Evolutionary conservation across 129 eudicot species (phyloP).

Genomic region (Helianthus tuberosus): DNA sequence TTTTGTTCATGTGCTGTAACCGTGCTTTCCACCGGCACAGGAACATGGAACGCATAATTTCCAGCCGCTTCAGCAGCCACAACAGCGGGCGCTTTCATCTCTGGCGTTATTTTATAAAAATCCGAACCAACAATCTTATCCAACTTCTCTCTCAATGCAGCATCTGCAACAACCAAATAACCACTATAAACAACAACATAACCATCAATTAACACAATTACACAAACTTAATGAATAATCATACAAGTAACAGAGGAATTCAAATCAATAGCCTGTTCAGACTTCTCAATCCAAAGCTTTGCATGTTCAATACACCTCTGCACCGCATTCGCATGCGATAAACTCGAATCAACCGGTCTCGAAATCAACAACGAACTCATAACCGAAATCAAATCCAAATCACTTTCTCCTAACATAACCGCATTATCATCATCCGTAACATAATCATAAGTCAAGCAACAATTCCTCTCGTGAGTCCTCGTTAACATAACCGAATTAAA

Average conservation of each 20-base stretch:
- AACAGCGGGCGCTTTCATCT: conserved; percentile 72
- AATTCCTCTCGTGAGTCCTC: conserved; percentile 79
- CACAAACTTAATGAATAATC: not conserved
- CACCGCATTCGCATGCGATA: conserved; percentile 72
- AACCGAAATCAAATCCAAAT: conserved; percentile 70
- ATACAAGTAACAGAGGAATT: conserved; percentile 62
- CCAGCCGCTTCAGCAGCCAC: conserved; percentile 83
- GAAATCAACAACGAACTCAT: conserved; percentile 64
- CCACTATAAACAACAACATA: not conserved
- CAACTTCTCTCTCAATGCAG: conserved; percentile 64
- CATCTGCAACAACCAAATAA: not conserved
- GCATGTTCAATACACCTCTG: conserved; percentile 67
- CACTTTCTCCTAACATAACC: conserved; percentile 63
- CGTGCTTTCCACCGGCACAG: conserved; percentile 52
- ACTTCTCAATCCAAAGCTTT: conserved; percentile 59
- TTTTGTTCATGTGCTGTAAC: conserved; percentile 45
- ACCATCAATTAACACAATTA: not conserved
- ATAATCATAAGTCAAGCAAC: conserved; percentile 85
- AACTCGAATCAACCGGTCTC: conserved; percentile 55
- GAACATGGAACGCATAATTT: conserved; percentile 53
- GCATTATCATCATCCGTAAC: conserved; percentile 77
- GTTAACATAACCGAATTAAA: conserved; percentile 63
- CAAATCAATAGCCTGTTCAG: conserved; percentile 53
- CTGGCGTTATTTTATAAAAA: conserved; percentile 66
- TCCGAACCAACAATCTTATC: conserved; percentile 72